phyloP scores from a whole-genome alignment of 2,329 filamentous ascomycete genomes.

The Ophiostoma novo-ulmi region DNA sequence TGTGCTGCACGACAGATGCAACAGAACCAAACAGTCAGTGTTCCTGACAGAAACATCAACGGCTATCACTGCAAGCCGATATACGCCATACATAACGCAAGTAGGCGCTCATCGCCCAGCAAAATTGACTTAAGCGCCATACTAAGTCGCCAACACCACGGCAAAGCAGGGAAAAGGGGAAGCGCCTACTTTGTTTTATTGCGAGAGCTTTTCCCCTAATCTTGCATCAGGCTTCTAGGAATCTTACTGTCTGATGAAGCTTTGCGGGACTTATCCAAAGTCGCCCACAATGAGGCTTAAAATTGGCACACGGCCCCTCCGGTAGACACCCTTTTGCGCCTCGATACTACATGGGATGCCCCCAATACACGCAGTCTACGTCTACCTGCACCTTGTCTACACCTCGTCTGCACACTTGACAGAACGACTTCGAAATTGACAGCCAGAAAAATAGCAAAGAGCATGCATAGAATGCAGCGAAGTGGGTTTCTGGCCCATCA shows the following conservation, averaged over 20 bases:
- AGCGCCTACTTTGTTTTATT: not conserved
- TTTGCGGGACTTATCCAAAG: not conserved
- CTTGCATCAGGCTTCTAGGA: too few relatives aligned
- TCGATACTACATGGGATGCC: not conserved
- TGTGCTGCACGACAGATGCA: too few relatives aligned
- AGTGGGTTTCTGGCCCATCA: not conserved
- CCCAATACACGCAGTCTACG: too few relatives aligned
- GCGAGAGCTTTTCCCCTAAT: not conserved
- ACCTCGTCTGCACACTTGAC: not conserved
- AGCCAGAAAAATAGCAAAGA: not conserved
- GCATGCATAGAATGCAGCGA: not conserved
- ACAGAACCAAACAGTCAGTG: too few relatives aligned
- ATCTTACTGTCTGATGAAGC: not conserved
- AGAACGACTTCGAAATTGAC: not conserved
- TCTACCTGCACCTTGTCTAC: too few relatives aligned
- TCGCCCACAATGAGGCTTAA: not conserved
- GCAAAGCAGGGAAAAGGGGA: not conserved
- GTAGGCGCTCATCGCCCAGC: too few relatives aligned
- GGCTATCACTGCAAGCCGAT: too few relatives aligned
- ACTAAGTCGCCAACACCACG: not conserved
- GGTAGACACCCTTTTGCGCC: not conserved
- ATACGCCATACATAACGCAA: too few relatives aligned
- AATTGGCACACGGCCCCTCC: not conserved
- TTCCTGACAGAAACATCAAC: too few relatives aligned
- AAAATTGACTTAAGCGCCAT: not conserved